Evolutionary conservation across 768 basidiomycete genomes (phyloP).

Genomic region (Boletus bicolor): DNA sequence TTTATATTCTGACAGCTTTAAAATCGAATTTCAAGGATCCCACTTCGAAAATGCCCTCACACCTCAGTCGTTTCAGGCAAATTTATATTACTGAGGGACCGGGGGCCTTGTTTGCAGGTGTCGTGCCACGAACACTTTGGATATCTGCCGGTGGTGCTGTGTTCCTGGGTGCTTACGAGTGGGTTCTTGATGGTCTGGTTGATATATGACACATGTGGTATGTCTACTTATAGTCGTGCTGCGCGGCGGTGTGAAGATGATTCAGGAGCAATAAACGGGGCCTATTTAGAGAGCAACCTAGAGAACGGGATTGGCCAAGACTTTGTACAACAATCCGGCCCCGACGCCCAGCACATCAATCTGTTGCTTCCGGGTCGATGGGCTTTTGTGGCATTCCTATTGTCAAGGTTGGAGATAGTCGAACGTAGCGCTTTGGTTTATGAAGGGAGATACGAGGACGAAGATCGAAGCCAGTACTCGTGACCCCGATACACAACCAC

Average conservation of each 20-base stretch:
- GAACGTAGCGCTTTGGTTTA: too few relatives aligned
- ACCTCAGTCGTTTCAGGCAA: constrained; percentile 51
- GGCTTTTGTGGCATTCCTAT: too few relatives aligned
- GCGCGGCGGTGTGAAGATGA: neutral
- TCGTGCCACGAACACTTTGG: constrained; percentile 91
- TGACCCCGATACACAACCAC: too few relatives aligned
- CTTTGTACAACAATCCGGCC: neutral
- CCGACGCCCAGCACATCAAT: too few relatives aligned
- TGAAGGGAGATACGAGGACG: too few relatives aligned
- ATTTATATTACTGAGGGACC: constrained; percentile 75
- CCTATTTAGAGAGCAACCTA: neutral
- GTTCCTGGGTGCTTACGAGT: constrained; percentile 96
- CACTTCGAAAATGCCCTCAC: constrained; percentile 49
- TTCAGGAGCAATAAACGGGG: neutral
- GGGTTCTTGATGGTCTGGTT: constrained; percentile 54
- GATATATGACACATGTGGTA: constrained; percentile 12
- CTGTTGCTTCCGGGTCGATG: too few relatives aligned
- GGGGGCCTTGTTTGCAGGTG: constrained; percentile 77
- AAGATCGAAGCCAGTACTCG: too few relatives aligned
- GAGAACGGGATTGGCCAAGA: neutral
- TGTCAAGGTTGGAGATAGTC: too few relatives aligned
- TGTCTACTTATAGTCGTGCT: neutral
- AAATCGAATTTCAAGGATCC: constrained; percentile 40
- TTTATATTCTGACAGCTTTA: neutral
- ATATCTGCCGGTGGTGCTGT: constrained; percentile 96